phyloP scores from a whole-genome alignment of 1,139 yeast genomes.

The Yamadazyma diospyri region DNA sequence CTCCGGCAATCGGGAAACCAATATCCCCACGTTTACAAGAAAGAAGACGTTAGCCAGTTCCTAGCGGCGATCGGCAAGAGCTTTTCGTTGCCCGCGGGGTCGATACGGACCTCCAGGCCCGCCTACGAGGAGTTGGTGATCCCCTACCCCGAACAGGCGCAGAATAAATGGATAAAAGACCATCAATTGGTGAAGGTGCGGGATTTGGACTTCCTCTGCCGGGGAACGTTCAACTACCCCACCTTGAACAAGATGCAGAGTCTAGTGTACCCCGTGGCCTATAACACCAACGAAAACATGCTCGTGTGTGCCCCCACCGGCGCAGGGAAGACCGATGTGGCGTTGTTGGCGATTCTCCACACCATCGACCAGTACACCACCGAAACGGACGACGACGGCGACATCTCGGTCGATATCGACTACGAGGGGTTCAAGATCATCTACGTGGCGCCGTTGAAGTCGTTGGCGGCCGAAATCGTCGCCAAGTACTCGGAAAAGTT shows the following conservation, averaged over 20 bases:
- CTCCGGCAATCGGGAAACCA: constrained; percentile 46
- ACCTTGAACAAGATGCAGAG: constrained; percentile 88
- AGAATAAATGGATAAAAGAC: constrained; percentile 46
- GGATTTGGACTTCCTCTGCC: constrained; percentile 74
- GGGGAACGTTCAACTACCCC: constrained; percentile 78
- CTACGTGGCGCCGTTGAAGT: constrained; percentile 91
- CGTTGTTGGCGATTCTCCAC: constrained; percentile 71
- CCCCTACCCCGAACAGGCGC: constrained; percentile 62
- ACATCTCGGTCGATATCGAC: constrained; percentile 57
- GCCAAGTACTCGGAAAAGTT: constrained; percentile 80
- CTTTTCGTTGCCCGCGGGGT: constrained; percentile 76
- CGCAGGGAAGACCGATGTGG: constrained; percentile 97
- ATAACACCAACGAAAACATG: constrained; percentile 92
- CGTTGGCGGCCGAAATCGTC: constrained; percentile 95
- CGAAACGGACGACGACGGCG: constrained; percentile 47
- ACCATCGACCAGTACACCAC: constrained; percentile 59
- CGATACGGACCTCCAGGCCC: constrained; percentile 60
- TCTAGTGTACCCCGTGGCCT: constrained; percentile 87
- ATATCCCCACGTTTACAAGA: constrained; percentile 86
- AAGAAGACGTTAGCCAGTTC: constrained; percentile 57
- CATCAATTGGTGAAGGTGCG: constrained; percentile 53
- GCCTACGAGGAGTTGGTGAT: constrained; percentile 79
- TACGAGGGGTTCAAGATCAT: constrained; percentile 74
- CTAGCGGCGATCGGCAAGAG: constrained; percentile 78
- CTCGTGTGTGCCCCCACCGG: constrained; percentile 98